Evolutionary conservation across 257 asterid genomes (phyloP), one percentile per base, ranked within the genome.

Genomic region (Ilex aquifolium): DNA sequence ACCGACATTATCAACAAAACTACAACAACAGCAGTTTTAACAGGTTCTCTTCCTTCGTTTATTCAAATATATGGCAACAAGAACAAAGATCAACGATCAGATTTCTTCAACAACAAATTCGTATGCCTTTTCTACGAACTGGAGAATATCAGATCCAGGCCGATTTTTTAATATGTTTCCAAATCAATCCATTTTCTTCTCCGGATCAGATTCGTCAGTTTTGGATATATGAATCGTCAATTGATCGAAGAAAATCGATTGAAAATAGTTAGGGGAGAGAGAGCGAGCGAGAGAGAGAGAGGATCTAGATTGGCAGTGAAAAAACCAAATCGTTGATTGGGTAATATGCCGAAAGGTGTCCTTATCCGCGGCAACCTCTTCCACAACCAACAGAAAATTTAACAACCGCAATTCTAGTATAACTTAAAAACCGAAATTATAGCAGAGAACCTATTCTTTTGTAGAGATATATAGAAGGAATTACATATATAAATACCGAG

Each of bases 1-100:
- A 77, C 78, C 84, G 98, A 86, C 98, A 88, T 89, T 66, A 64
- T 44, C 62, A 14, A 52, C 39, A 59, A 44, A 55, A 51, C 10
- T 60, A 59, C 30, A 17, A 42, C 60, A 11, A 32, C 31, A 21
- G 15, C 11, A 15, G 7, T 53, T 2, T 2, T 7, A 6, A 4
- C 54, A 0, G 14, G 6, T 11, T 49, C 17, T 12, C 4, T 15
- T 12, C 17, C 54, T 15, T 11, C 14, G 10, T 12, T 44, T 7
- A 44, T 44, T 44, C 9, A 44, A 7, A 8, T 13, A 8, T 44
- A 8, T 8, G 50, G 9, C 6, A 46, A 14, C 15, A 27, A 8
- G 5, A 14, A 21, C 12, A 64, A 36, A 10, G 16, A 32, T 17
- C 15, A n/a, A 36, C 52, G 60, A 40, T 56, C 44, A 40, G 51